Evolutionary conservation across 2,329 filamentous ascomycete genomes (phyloP), one percentile per base, ranked within the genome.

Genomic region (Claviceps citrina): DNA sequence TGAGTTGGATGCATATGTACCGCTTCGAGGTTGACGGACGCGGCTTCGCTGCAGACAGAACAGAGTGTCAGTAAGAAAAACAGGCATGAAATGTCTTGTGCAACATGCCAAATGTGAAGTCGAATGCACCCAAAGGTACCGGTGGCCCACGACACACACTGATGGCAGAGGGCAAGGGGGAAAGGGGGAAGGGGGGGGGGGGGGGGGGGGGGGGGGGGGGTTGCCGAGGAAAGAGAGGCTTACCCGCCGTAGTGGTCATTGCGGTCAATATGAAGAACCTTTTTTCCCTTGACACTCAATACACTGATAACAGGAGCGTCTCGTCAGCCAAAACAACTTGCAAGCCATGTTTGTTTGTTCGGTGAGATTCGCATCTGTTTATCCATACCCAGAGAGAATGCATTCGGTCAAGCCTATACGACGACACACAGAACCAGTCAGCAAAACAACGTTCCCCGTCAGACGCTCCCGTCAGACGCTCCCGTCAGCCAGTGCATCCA

Each of bases 221-320:
- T n/a, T n/a, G n/a, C n/a, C n/a, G n/a, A n/a, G n/a, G n/a, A 33
- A 22, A 7, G 7, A 16, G 2, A 25, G 24, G 40, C 82, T 56
- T 68, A 93, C 87, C 85, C 91, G 74, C 91, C 91, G 59, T 95
- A 96, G 70, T 96, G 87, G 62, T 93, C 85, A 62, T 96, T 96
- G 60, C 87, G 81, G 68, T 96, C 91, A 62, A 98, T 94, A 70
- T 98, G 91, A 49, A 98, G 76, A 58, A 98, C 91, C 71, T 96
- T 96, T 73, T 93, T 89, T 63, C 89, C 89, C 73, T 96, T 95
- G 56, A 96, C 89, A 69, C 86, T 94, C 60, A 96, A 70, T 46
- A 98, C 87, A 65, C 87, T 60, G 40, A 45, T 27, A 44, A 27
- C 19, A 20, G 39, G 13, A 16, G 18, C 25, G 2, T 30, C 26